phyloP scores from a whole-genome alignment of 106 monocot genomes.

The Triglochin maritima region DNA sequence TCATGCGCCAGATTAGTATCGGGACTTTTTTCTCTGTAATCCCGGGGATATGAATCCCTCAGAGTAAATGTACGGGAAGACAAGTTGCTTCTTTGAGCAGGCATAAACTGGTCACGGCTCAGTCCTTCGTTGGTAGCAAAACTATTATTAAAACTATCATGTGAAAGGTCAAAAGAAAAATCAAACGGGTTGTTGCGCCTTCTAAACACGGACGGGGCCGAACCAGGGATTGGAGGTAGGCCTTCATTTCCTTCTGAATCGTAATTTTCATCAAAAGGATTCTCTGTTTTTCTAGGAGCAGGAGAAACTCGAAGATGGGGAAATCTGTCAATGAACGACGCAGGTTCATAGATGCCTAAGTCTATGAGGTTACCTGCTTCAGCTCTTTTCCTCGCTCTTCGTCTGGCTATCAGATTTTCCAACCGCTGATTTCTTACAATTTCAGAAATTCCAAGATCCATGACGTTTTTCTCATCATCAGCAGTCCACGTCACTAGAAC shows the following conservation, averaged over 20 bases:
- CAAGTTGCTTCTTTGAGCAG: conserved; percentile 16
- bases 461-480: conserved; percentile 77
- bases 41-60: conserved; percentile 24
- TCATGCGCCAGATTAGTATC: conserved; percentile 4
- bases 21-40: conserved; percentile 10
- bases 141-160: conserved; percentile 2
- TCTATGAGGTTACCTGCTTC: conserved; percentile 45
- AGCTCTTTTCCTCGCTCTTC: conserved; percentile 12
- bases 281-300: conserved; percentile 39
- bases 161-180: conserved; percentile 23
- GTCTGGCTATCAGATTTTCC: conserved; percentile 41
- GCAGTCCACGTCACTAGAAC: conserved; percentile 60
- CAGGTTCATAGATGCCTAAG: conserved; percentile 37
- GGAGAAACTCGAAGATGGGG: conserved; percentile 40
- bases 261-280: conserved; percentile 63
- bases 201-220: conserved; percentile 66
- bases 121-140: background rate
- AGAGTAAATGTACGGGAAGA: conserved; percentile 17
- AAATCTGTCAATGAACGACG: conserved; percentile 20
- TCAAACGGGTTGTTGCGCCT: conserved; percentile 62
- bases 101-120: conserved; percentile 10
- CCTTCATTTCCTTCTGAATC: conserved; percentile 38
- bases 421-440: conserved; percentile 20
- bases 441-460: conserved; percentile 29
- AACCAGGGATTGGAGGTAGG: conserved; percentile 56